Conservation (phyloP, 2,329 filamentous ascomycete genomes). For the Cadophora luteo-olivacea region DNA sequence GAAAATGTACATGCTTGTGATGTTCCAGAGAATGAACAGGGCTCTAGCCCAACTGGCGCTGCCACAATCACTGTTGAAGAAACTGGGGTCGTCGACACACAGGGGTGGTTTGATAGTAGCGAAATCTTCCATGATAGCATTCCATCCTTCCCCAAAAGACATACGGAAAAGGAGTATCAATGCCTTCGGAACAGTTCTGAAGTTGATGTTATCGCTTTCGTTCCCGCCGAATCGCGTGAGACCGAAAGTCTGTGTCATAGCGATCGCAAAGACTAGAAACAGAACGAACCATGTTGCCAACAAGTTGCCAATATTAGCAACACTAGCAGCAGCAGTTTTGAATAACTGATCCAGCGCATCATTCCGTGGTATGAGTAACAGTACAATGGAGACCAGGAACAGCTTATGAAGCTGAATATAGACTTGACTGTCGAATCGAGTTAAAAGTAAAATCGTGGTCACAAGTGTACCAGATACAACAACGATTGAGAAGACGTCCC, state of each 20-base stretch:
- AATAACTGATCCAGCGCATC: constrained; percentile 97
- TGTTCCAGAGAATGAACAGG: constrained; percentile 96
- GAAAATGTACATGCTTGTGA: constrained; percentile 99
- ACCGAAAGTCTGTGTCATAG: constrained; percentile 93
- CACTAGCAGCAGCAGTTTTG: constrained; percentile 95
- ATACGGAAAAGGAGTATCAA: constrained; percentile 92
- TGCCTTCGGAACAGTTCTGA: constrained; percentile 91
- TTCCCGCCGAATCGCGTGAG: constrained; percentile 83
- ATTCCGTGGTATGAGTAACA: constrained; percentile 93
- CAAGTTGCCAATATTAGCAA: constrained; percentile 88
- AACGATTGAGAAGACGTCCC: constrained; percentile 89
- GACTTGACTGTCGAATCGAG: constrained; percentile 60
- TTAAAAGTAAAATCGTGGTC: constrained; percentile 80
- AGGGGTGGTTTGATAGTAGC: constrained; percentile 79
- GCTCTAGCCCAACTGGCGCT: constrained; percentile 86
- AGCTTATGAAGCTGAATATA: constrained; percentile 90
- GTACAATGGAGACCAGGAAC: constrained; percentile 87
- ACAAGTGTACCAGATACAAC: constrained; percentile 80
- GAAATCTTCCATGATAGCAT: constrained; percentile 95
- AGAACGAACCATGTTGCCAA: constrained; percentile 97
- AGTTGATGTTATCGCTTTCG: constrained; percentile 83
- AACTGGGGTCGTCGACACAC: constrained; percentile 74
- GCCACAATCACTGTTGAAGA: constrained; percentile 91
- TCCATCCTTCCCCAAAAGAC: constrained; percentile 96
- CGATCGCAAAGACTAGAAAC: constrained; percentile 95